A percentile compares a stretch with the other conserved stretches of the same genome.
Conservation (phyloP, 2,329 filamentous ascomycete genomes). For the Nemania abortiva region DNA sequence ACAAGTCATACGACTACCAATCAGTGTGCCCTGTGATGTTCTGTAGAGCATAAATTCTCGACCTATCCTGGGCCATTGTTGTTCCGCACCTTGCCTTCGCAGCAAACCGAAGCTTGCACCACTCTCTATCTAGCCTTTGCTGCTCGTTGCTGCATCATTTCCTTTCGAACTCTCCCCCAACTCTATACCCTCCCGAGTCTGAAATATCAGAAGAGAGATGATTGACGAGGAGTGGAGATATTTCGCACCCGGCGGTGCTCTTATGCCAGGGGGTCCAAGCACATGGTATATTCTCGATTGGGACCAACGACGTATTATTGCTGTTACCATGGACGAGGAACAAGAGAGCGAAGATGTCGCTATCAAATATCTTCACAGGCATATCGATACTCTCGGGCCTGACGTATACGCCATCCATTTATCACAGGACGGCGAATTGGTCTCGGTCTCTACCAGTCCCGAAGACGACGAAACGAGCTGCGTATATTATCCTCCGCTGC, state of each 20-base stretch:
- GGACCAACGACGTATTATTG: constrained; percentile 25
- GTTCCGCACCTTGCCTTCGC: too few relatives aligned
- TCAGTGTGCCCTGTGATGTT: too few relatives aligned
- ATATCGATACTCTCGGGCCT: constrained; percentile 3
- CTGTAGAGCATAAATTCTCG: too few relatives aligned
- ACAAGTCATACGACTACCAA: too few relatives aligned
- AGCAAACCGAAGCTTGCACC: too few relatives aligned
- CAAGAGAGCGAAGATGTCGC: constrained; percentile 15
- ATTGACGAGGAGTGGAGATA: constrained; percentile 17
- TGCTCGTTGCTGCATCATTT: constrained; percentile 4
- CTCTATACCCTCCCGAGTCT: constrained; percentile 11
- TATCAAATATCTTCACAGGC: constrained; percentile 13
- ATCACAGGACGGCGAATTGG: constrained; percentile 9
- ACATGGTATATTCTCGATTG: constrained; percentile 17
- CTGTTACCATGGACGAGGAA: constrained; percentile 22
- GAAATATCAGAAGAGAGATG: constrained; percentile 15
- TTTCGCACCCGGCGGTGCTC: constrained; percentile 1
- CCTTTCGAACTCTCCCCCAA: constrained; percentile 9
- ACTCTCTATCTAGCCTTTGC: background rate
- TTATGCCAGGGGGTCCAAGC: constrained; percentile 15
- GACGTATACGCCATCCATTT: constrained; percentile 14
- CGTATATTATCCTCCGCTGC: constrained; percentile 12
- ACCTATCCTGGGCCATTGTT: too few relatives aligned
- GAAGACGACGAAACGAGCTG: constrained; percentile 8
- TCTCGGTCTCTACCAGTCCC: constrained; percentile 16